Evolutionary conservation across 1,284 basidiomycete genomes (phyloP).

Genomic region (Moesziomyces sp.): DNA sequence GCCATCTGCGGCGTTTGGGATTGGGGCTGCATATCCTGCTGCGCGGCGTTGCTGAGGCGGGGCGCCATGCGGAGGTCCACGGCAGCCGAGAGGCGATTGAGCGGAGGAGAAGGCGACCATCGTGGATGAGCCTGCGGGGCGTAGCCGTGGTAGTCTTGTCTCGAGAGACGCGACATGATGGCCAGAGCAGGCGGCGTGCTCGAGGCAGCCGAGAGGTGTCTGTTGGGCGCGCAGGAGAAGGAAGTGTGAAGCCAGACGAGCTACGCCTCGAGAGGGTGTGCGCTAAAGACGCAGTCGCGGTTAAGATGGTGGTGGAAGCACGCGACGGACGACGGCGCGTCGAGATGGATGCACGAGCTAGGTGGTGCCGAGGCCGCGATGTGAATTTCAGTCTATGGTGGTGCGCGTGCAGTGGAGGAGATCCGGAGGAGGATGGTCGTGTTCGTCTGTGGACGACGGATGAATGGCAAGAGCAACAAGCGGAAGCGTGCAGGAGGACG

Average conservation of each 20-base stretch:
- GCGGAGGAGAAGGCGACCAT: slow-evolving; percentile 47
- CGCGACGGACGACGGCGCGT: not conserved
- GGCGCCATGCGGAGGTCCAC: slow-evolving; percentile 39
- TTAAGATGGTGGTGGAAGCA: too few species aligned
- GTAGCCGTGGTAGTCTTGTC: slow-evolving; percentile 46
- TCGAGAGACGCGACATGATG: slow-evolving; percentile 43
- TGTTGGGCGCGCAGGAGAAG: not conserved
- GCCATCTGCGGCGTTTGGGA: slow-evolving; percentile 30
- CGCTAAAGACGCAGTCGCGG: too few species aligned
- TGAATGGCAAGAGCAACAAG: too few species aligned
- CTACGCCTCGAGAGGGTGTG: not conserved
- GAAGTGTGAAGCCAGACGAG: too few species aligned
- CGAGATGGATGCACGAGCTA: not conserved
- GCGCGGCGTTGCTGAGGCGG: slow-evolving; percentile 24
- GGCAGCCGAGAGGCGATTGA: slow-evolving; percentile 33
- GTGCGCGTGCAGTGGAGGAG: too few species aligned
- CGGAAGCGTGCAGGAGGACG: too few species aligned
- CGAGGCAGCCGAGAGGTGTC: not conserved
- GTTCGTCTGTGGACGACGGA: too few species aligned
- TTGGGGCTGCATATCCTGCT: slow-evolving; percentile 32
- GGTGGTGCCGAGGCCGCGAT: too few species aligned
- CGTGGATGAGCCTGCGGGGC: slow-evolving; percentile 30
- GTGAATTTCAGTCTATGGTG: too few species aligned
- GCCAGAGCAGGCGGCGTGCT: not conserved
- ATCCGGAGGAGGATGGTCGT: too few species aligned